phyloP scores from a whole-genome alignment of 495 filamentous ascomycete species.

The Aspergillus nidulans region DNA sequence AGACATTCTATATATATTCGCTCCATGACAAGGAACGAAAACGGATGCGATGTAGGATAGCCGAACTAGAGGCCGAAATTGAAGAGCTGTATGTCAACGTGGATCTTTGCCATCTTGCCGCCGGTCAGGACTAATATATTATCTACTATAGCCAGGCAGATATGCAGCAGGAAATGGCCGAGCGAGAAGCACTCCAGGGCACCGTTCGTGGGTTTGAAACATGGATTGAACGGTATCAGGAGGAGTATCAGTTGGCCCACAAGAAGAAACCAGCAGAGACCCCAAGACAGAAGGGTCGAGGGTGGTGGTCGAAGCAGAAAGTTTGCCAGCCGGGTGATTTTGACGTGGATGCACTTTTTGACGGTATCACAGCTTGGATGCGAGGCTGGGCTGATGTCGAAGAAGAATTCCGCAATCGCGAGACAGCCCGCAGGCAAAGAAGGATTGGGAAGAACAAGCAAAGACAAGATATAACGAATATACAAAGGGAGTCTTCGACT shows the following conservation, averaged over 20 bases:
- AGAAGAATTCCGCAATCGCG: constrained; percentile 30
- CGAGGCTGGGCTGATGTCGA: constrained; percentile 39
- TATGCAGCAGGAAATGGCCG: constrained; percentile 30
- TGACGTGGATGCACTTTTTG: constrained; percentile 25
- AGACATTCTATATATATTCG: constrained; percentile 32
- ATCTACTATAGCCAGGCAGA: constrained; percentile 23
- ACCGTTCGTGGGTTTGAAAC: constrained; percentile 32
- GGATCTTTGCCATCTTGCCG: not conserved
- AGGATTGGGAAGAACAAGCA: constrained; percentile 13
- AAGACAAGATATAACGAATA: not conserved
- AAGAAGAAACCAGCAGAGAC: constrained; percentile 1
- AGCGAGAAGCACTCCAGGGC: constrained; percentile 35
- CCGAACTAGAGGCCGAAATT: constrained; percentile 31
- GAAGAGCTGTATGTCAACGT: constrained; percentile 33
- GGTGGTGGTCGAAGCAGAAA: constrained; percentile 19
- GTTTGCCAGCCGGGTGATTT: constrained; percentile 11
- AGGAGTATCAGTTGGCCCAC: constrained; percentile 17
- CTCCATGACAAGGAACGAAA: constrained; percentile 27
- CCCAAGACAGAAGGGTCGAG: constrained; percentile 5
- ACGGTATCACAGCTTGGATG: constrained; percentile 40
- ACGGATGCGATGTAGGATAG: constrained; percentile 19
- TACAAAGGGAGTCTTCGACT: not conserved
- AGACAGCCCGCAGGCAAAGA: constrained; percentile 20
- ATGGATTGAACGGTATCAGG: constrained; percentile 28
- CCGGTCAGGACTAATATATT: not conserved